phyloP scores from a whole-genome alignment of 2,329 filamentous ascomycete species.

The Arthroderma sp. region DNA sequence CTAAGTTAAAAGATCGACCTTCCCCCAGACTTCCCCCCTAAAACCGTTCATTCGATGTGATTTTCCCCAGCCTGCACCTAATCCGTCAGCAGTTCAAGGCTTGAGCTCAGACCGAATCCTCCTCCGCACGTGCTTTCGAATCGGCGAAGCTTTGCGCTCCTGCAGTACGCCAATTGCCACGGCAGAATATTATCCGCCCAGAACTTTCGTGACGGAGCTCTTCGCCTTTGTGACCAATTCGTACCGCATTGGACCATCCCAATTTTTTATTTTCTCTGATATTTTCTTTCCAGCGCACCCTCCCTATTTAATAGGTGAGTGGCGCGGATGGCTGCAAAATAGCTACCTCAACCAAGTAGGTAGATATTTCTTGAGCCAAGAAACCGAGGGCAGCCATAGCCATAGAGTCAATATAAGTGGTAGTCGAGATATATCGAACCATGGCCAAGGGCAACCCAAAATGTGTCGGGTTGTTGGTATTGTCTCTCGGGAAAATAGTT shows the following conservation, averaged over 20 bases:
- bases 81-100: conserved; percentile 12
- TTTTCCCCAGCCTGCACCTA: conserved; percentile 5
- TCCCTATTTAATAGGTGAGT: conserved; percentile 10
- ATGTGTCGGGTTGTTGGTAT: conserved; percentile 10
- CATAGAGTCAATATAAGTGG: not conserved
- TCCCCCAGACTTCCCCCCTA: not conserved
- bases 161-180: not conserved
- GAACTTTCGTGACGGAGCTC: conserved; percentile 11
- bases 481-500: not conserved
- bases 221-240: conserved; percentile 14
- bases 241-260: conserved; percentile 8
- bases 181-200: not conserved
- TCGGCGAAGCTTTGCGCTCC: conserved; percentile 9
- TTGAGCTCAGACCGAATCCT: conserved; percentile 9
- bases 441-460: not conserved
- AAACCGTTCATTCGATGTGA: conserved; percentile 7
- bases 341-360: conserved; percentile 6
- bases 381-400: not conserved
- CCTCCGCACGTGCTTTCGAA: conserved; percentile 13
- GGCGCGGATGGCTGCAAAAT: conserved; percentile 9
- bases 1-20: not conserved
- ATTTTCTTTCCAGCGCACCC: conserved; percentile 10
- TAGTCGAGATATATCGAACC: not conserved
- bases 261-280: conserved; percentile 13
- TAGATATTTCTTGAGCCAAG: conserved; percentile 5